Base-by-base conservation (phyloP, 345 rosid genomes). In the Schrenkiella parvula region DNA sequence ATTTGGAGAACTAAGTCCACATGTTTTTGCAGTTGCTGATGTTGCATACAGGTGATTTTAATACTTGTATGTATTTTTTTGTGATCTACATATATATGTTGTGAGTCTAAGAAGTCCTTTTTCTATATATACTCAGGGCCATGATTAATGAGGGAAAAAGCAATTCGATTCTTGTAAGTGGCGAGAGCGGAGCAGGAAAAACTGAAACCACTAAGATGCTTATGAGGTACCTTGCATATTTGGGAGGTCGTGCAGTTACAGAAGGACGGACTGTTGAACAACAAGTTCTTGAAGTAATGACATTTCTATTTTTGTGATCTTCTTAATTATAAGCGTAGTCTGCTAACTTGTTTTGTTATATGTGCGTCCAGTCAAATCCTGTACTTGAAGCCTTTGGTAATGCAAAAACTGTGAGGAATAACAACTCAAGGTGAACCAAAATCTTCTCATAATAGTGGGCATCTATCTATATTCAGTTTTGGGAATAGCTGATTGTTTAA, bases 201-300 rank as follows among this genome's bases (percentile, higher is more conserved):
- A 60, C 66, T n/a, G 66, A 60, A 42, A 60, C 66, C 21, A 60
- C 66, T 8, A 60, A 60, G 50, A 60, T 60, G 66, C 50, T 60
- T 22, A 60, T 60, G 66, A 23, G 66, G 1, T 59, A 59, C 13
- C 47, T 59, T 13, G 64, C 64, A 5, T 59, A 21, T 14, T 2
- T 59, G 1, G 64, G 64, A 11, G 64, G 47, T 1, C 28, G 32
- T 0, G 17, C 31, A 0, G 64, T n/a, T 21, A 25, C 28, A 6
- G 64, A 59, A 22, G 64, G 64, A 7, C 6, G 64, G 31, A 59
- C 64, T 1, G 64, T 59, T 38, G 64, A 59, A 14, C 64, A 59
- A 13, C 64, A 59, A 59, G 64, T 59, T 10, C 42, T 59, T 14
- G 66, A 60, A 26, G 66, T 60, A 41, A n/a, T n/a, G n/a, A n/a